These are phyloP conservation scores for Pseudocercospora cruenta DNA, from an alignment of 2,329 filamentous ascomycete genomes.

Conservation along the genomic window DNA sequence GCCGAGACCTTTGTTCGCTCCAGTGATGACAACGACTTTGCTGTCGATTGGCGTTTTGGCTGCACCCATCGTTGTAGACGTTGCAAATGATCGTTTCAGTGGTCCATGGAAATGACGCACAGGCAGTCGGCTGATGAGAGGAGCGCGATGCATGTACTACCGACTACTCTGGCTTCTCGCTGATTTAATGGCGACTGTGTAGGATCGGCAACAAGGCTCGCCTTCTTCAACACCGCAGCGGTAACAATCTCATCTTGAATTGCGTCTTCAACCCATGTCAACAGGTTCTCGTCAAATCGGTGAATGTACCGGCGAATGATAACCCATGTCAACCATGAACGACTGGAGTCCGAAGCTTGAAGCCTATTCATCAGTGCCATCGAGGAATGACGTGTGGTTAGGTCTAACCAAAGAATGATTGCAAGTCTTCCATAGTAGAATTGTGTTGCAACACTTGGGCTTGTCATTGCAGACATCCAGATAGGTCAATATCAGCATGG, in stretches of 20 bases:
- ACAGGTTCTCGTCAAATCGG: neutral
- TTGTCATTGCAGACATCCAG: neutral
- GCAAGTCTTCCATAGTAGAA: too few relatives aligned
- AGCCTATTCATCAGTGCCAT: neutral
- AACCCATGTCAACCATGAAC: neutral
- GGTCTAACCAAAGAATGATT: too few relatives aligned
- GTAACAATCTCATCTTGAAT: too few relatives aligned
- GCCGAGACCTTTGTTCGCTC: slow-evolving; percentile 64
- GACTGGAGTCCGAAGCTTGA: neutral
- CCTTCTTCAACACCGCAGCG: neutral
- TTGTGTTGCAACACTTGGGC: too few relatives aligned
- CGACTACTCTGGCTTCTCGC: too few relatives aligned
- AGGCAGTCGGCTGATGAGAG: too few relatives aligned
- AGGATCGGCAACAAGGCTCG: too few relatives aligned
- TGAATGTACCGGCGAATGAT: neutral
- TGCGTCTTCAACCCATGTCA: neutral
- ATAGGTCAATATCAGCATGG: neutral
- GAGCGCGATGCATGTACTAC: too few relatives aligned
- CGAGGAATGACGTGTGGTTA: too few relatives aligned
- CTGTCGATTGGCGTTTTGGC: neutral
- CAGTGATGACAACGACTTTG: slow-evolving; percentile 53
- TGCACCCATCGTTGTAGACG: neutral
- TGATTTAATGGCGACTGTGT: too few relatives aligned
- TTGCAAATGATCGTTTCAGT: neutral
- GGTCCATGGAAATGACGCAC: neutral